phyloP scores from a whole-genome alignment of 2,329 filamentous ascomycete genomes.

The Ceratocystis harringtonii region DNA sequence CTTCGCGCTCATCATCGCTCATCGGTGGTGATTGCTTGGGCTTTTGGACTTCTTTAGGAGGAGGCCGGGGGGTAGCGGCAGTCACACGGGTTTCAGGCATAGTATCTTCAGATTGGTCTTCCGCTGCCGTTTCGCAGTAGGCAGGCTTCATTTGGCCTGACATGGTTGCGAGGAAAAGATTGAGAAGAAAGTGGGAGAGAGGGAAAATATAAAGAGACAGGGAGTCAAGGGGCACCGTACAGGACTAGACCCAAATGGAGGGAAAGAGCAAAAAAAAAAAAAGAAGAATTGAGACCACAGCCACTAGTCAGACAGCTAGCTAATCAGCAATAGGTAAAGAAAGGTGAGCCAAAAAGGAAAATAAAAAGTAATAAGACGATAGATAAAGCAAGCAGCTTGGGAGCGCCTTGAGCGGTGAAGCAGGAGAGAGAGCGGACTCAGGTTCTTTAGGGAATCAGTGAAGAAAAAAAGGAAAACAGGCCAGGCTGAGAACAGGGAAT shows the following conservation, averaged over 20 bases:
- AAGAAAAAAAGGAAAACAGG: neutral
- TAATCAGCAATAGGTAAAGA: slow-evolving; percentile 4
- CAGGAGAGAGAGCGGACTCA: neutral
- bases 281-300: slow-evolving; percentile 5
- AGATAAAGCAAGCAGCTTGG: slow-evolving; percentile 4
- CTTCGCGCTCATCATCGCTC: slow-evolving; percentile 5
- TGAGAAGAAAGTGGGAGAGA: neutral
- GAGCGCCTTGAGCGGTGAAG: slow-evolving; percentile 13
- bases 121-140: slow-evolving; percentile 17
- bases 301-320: neutral
- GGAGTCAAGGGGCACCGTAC: neutral
- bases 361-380: slow-evolving; percentile 4
- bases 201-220: neutral
- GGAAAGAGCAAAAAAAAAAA: slow-evolving; percentile 13
- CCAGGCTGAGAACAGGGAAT: neutral
- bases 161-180: slow-evolving; percentile 7
- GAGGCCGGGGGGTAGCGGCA: slow-evolving; percentile 16
- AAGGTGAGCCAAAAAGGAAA: neutral
- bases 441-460: neutral
- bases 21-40: slow-evolving; percentile 6
- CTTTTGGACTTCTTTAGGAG: slow-evolving; percentile 8
- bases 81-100: slow-evolving; percentile 16
- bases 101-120: slow-evolving; percentile 16
- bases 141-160: slow-evolving; percentile 13
- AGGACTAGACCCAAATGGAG: neutral